Percentiles rank a stretch among this genome's conserved stretches.
phyloP scores from a whole-genome alignment of 768 basidiomycete genomes.

The Lentinus tigrinus region DNA sequence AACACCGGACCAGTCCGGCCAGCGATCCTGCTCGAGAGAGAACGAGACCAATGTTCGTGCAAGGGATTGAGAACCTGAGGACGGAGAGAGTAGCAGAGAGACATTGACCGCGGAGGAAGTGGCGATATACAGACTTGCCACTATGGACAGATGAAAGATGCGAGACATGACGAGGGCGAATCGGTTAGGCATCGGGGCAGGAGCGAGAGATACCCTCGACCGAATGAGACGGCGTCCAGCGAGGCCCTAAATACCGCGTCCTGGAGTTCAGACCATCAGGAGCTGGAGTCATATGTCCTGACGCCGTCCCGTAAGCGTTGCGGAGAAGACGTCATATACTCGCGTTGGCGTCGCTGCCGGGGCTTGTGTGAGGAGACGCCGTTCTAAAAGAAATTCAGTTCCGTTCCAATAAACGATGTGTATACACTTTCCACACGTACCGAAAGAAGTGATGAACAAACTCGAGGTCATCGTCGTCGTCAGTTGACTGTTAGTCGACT shows the following conservation, averaged over 20 bases:
- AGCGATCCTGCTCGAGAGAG: conserved; percentile 70
- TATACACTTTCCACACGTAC: too few relatives aligned
- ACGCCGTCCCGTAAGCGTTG: neutral
- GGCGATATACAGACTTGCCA: neutral
- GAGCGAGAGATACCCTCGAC: too few relatives aligned
- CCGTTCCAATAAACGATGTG: too few relatives aligned
- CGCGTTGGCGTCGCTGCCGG: neutral
- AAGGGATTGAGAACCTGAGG: conserved; percentile 36
- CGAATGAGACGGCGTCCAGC: too few relatives aligned
- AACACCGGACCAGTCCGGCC: conserved; percentile 66
- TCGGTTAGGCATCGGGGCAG: too few relatives aligned
- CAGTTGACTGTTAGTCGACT: conserved; percentile 6
- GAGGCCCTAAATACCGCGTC: too few relatives aligned
- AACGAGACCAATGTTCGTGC: conserved; percentile 54
- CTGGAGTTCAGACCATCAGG: neutral
- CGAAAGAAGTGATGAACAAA: neutral
- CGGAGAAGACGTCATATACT: neutral
- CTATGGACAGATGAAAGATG: neutral
- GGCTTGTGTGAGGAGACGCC: neutral
- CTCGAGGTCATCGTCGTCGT: conserved; percentile 5
- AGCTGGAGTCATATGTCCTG: conserved; percentile 5
- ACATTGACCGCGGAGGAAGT: conserved; percentile 28
- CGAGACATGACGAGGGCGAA: neutral
- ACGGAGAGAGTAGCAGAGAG: conserved; percentile 39
- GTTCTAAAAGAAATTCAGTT: neutral